Evolutionary conservation across 1,139 yeast species (phyloP).

Genomic region (Sugiyamaella japonica): DNA sequence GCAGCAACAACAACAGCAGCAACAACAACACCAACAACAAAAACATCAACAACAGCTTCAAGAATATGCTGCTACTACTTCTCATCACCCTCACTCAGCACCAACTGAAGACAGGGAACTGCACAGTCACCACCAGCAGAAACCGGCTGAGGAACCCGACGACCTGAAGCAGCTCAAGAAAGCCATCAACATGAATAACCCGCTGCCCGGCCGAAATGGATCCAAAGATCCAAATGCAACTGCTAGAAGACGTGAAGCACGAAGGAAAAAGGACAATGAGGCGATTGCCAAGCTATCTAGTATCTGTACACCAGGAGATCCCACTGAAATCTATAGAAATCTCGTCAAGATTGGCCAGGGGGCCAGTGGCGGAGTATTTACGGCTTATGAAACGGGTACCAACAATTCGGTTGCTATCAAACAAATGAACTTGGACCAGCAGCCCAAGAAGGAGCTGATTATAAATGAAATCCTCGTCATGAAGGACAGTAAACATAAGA

Average conservation of each 20-base stretch:
- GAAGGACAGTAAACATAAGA: slow-evolving; percentile 90
- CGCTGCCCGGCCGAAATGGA: slow-evolving; percentile 38
- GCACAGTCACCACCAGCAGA: slow-evolving; percentile 20
- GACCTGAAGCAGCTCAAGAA: slow-evolving; percentile 38
- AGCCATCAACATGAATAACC: slow-evolving; percentile 33
- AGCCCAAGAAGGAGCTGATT: slow-evolving; percentile 91
- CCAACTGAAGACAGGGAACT: slow-evolving; percentile 1
- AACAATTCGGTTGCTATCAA: slow-evolving; percentile 83
- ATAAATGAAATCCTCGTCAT: slow-evolving; percentile 93
- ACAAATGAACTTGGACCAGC: slow-evolving; percentile 91
- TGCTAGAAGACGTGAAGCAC: slow-evolving; percentile 74
- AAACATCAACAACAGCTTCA: slow-evolving; percentile 18
- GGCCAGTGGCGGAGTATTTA: slow-evolving; percentile 96
- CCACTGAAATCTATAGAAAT: slow-evolving; percentile 67
- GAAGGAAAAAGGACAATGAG: slow-evolving; percentile 65
- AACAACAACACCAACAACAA: slow-evolving; percentile 18
- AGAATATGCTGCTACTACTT: slow-evolving; percentile 10
- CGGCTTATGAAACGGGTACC: slow-evolving; percentile 70
- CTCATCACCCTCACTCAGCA: neutral
- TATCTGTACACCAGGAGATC: slow-evolving; percentile 87
- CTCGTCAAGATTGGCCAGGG: slow-evolving; percentile 93
- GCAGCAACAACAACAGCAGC: slow-evolving; percentile 16
- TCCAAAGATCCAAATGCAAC: slow-evolving; percentile 36
- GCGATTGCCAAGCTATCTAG: slow-evolving; percentile 67
- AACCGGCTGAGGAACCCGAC: slow-evolving; percentile 28